These are phyloP conservation scores for Fusarium oligoseptatum DNA, from an alignment of 2,329 filamentous ascomycete genomes.

Conservation along the genomic window DNA sequence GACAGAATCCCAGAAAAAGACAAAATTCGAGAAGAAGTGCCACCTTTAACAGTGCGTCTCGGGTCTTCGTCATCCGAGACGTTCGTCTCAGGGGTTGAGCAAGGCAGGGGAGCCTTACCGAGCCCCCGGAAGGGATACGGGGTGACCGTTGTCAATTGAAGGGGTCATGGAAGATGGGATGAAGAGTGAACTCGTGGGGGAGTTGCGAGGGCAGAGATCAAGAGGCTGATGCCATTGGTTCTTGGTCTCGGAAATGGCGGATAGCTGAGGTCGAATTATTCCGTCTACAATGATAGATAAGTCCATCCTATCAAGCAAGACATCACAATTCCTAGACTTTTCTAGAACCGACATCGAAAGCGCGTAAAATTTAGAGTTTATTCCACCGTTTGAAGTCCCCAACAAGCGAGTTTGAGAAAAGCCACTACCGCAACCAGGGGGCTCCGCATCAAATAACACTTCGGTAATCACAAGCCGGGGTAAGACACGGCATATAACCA, in stretches of 20 bases:
- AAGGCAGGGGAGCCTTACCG: slow-evolving; percentile 1
- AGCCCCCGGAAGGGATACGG: not conserved
- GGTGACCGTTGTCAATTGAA: not conserved
- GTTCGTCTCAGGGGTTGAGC: not conserved
- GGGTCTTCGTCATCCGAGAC: not conserved
- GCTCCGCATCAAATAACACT: slow-evolving; percentile 6
- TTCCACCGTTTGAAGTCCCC: slow-evolving; percentile 17
- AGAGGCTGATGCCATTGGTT: not conserved
- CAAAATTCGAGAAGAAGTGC: not conserved
- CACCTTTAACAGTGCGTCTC: slow-evolving; percentile 1
- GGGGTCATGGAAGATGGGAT: not conserved
- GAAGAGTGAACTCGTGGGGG: not conserved
- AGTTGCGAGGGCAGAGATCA: not conserved
- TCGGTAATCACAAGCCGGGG: slow-evolving; percentile 8
- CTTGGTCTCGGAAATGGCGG: not conserved
- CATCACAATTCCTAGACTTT: not conserved
- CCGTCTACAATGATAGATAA: not conserved
- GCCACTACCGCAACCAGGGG: not conserved
- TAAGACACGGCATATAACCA: slow-evolving; percentile 8
- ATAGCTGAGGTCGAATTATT: not conserved
- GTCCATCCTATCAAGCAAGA: not conserved
- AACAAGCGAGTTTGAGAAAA: slow-evolving; percentile 34
- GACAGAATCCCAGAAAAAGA: not conserved
- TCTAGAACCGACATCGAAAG: not conserved
- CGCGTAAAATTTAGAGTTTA: slow-evolving; percentile 29